Base-by-base conservation (phyloP, 2,329 filamentous ascomycete species). In the Penicillium sp. region DNA sequence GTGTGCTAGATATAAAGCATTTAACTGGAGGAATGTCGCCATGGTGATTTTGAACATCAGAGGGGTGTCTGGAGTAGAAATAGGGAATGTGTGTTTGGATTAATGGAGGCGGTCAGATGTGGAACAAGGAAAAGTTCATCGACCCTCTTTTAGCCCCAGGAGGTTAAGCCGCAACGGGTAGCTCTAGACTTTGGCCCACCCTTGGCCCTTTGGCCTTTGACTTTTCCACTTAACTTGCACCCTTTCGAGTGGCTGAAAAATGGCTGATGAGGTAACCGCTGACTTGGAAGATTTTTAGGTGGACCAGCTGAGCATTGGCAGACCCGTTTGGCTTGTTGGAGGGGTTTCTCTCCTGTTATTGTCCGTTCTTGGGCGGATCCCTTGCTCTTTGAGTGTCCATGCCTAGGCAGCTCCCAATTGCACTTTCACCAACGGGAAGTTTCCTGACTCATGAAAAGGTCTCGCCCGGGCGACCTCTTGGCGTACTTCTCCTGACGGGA, bases 21-120 rank as follows among this genome's bases (percentile, higher is more conserved):
- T 55, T 65, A 39, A 63, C 56, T 65, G 63, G 63, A 65, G 53
- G 60, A 56, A 53, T 18, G 40, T 47, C 47, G 57, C 47, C 52
- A 62, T 62, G 47, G 53, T 55, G 49, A 51, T 49, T 26, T 32
- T 18, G 6, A 8, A 27, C n/a, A 13, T 14, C n/a, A 38, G 36
- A 35, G 29, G 23, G 42, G 26, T 27, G 40, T 42, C 50, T 38
- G 40, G 26, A 14, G 19, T 34, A 46, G 50, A 49, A 53, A 53
- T 50, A 29, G 16, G 18, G 46, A 47, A 51, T 55, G 55, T 57
- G 55, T 44, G 55, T n/a, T 46, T 27, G 27, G 14, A 50, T 34
- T 30, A 47, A 47, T 45, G 32, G 35, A 30, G 23, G 48, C 47
- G 39, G 47, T 50, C 47, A 47, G 27, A 32, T 50, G 46, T 48